Conservation (phyloP, 208 protist genomes). For the Leishmania braziliensis region DNA sequence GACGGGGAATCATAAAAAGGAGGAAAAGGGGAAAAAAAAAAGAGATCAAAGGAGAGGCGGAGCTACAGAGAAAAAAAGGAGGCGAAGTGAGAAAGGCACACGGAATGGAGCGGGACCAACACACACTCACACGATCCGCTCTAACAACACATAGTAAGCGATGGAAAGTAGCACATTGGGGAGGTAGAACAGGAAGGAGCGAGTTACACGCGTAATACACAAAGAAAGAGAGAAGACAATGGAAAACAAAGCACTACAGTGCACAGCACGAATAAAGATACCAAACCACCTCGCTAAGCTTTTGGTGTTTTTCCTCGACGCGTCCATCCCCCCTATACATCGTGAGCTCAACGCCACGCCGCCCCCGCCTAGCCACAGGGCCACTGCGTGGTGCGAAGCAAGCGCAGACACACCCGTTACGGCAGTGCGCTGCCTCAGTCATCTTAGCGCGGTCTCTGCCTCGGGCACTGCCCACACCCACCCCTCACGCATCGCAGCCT, state of each 20-base stretch:
- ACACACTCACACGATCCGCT: not conserved
- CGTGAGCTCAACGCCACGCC: not conserved
- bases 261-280: no score
- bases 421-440: not conserved
- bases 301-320: not conserved
- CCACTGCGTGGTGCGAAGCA: not conserved
- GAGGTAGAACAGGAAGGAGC: not conserved
- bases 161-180: not conserved
- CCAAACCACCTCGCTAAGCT: no score
- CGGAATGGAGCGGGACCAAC: not conserved
- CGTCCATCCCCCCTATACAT: not conserved
- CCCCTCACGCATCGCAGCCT: not conserved
- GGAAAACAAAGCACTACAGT: not conserved
- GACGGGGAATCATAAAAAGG: not conserved
- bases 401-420: not conserved
- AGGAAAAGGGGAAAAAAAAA: not conserved
- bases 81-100: not conserved
- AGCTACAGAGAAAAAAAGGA: not conserved
- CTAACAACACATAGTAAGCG: not conserved
- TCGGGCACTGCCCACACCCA: not conserved
- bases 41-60: not conserved
- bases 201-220: not conserved
- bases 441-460: not conserved
- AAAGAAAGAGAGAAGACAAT: not conserved
- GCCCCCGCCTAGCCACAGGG: not conserved